phyloP scores from a whole-genome alignment of 495 filamentous ascomycete genomes.

The Rhypophila decipiens region DNA sequence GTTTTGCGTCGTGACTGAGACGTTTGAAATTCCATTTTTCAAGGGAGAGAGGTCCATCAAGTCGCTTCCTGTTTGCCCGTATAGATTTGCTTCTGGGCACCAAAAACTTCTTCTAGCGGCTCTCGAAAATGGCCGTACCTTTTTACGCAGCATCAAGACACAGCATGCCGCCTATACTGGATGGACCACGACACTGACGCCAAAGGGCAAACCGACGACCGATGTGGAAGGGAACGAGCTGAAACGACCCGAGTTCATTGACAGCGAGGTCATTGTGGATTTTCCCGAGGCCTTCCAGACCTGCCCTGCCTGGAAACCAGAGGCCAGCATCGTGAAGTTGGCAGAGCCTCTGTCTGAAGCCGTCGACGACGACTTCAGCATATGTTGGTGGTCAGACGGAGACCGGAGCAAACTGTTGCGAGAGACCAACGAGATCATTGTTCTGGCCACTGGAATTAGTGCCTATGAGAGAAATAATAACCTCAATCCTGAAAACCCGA shows the following conservation, averaged over 20 bases:
- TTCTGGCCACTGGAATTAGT: slow-evolving; percentile 19
- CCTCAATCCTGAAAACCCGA: slow-evolving; percentile 3
- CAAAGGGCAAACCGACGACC: slow-evolving; percentile 2
- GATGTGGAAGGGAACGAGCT: background rate
- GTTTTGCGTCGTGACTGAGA: slow-evolving; percentile 42
- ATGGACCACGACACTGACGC: slow-evolving; percentile 27
- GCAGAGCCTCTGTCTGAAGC: background rate
- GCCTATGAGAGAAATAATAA: slow-evolving; percentile 9
- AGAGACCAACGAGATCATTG: slow-evolving; percentile 21
- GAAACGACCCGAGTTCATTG: slow-evolving; percentile 17
- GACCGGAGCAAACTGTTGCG: slow-evolving; percentile 7
- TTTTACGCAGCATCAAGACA: slow-evolving; percentile 35
- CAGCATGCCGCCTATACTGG: slow-evolving; percentile 39
- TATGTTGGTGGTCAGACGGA: slow-evolving; percentile 1
- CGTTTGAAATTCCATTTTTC: slow-evolving; percentile 41
- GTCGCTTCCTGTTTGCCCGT: slow-evolving; percentile 48
- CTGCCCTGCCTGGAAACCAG: slow-evolving; percentile 21
- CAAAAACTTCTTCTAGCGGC: slow-evolving; percentile 15
- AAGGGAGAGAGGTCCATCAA: slow-evolving; percentile 50
- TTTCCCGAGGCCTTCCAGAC: slow-evolving; percentile 37
- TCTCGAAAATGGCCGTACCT: slow-evolving; percentile 14
- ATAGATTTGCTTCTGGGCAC: slow-evolving; percentile 33
- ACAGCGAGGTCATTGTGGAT: slow-evolving; percentile 47
- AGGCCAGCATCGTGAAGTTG: slow-evolving; percentile 6
- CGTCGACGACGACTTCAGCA: background rate